These are phyloP conservation scores for Friedmanniomyces simplex DNA, from an alignment of 495 filamentous ascomycete genomes.

Conservation along the genomic window DNA sequence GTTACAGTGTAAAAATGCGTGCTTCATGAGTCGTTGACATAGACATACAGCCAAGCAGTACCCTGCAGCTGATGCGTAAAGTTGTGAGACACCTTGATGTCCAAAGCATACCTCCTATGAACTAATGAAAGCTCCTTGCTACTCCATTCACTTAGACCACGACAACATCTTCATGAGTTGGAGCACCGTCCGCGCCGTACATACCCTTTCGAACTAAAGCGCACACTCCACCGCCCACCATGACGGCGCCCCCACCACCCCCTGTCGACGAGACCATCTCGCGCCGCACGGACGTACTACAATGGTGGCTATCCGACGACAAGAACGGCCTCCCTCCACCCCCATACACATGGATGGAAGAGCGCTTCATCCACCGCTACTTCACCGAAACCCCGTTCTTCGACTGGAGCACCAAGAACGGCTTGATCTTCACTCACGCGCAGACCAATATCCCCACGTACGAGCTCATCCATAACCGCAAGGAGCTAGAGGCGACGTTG, in stretches of 20 bases:
- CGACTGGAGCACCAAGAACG: constrained; percentile 82
- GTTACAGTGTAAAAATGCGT: no score
- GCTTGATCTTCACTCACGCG: constrained; percentile 62
- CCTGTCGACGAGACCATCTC: constrained; percentile 16
- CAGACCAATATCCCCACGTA: constrained; percentile 54
- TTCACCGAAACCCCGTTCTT: constrained; percentile 87
- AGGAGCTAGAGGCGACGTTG: constrained; percentile 67
- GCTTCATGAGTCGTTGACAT: no score
- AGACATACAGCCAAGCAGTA: no score
- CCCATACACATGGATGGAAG: constrained; percentile 11
- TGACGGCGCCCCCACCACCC: background rate
- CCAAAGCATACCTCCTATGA: no score
- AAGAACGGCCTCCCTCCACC: background rate
- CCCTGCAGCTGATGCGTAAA: no score
- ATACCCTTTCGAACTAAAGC: background rate
- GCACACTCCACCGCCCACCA: background rate
- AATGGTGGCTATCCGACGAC: constrained; percentile 10
- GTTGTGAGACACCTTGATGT: no score
- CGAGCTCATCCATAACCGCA: constrained; percentile 52
- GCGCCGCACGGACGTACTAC: constrained; percentile 6
- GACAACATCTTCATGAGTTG: no score
- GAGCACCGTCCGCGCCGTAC: no score
- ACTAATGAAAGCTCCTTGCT: no score
- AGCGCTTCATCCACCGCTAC: constrained; percentile 60
- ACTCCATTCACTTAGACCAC: no score